Conservation (phyloP, 441 rosid genomes). For the Mallotus repandus region DNA sequence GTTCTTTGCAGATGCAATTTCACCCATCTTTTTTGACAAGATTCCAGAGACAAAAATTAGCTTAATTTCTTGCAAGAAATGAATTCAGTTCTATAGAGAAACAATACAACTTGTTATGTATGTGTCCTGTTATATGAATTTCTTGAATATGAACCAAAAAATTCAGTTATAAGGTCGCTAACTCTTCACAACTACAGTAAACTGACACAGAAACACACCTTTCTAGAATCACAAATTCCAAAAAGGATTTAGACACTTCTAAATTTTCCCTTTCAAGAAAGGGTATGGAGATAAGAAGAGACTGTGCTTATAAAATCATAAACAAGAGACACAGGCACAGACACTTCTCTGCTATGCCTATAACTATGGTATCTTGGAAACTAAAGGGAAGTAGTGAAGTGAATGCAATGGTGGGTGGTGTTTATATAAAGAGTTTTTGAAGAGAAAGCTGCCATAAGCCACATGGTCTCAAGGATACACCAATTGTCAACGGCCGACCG, state of each 20-base stretch:
- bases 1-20: conserved; percentile 35
- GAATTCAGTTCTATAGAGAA: not conserved
- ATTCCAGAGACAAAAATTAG: conserved; percentile 3
- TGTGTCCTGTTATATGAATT: not conserved
- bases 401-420: not conserved
- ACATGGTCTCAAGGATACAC: conserved; percentile 12
- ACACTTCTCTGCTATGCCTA: not conserved
- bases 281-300: not conserved
- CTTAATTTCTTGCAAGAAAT: not conserved
- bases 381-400: too few species aligned
- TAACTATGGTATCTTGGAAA: too few species aligned
- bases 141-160: not conserved
- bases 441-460: not conserved
- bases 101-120: not conserved
- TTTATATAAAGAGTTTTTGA: conserved; percentile 18
- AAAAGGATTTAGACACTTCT: conserved; percentile 8
- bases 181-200: not conserved
- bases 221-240: conserved; percentile 30
- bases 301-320: not conserved
- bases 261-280: not conserved
- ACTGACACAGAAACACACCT: conserved; percentile 15
- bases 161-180: conserved; percentile 5
- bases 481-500: conserved; percentile 11
- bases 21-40: conserved; percentile 50
- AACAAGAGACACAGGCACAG: not conserved